A percentile compares a stretch with the other conserved stretches of the same genome.
phyloP scores from a whole-genome alignment of 176 grass and related monocot species.

The Phyllostachys edulis region DNA sequence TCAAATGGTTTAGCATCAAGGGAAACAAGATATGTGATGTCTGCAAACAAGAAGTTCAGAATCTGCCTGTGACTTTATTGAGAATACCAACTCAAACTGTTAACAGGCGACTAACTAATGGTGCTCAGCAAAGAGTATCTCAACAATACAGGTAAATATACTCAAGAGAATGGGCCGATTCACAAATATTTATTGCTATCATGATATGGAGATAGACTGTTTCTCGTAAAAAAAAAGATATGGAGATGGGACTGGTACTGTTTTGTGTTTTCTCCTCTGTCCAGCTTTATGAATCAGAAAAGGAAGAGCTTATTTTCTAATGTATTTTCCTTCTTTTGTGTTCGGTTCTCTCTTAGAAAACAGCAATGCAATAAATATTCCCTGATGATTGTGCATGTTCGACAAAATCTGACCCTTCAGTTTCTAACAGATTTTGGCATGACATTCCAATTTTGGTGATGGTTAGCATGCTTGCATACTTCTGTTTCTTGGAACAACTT shows the following conservation, averaged over 20 bases:
- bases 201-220: neutral
- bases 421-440: constrained; percentile 83
- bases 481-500: constrained; percentile 99
- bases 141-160: constrained; percentile 66
- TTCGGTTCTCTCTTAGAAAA: neutral
- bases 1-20: constrained; percentile 99
- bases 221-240: neutral
- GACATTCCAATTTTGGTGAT: constrained; percentile 95
- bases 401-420: constrained; percentile 30
- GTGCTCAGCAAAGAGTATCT: constrained; percentile 61
- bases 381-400: neutral
- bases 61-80: constrained; percentile 91
- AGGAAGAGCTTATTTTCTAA: neutral
- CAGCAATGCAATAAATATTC: constrained; percentile 8
- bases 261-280: neutral
- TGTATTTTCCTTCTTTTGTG: neutral
- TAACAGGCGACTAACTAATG: constrained; percentile 55
- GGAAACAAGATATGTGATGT: constrained; percentile 98
- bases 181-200: neutral
- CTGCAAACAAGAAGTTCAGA: constrained; percentile 85
- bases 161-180: neutral
- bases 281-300: neutral
- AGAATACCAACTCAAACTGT: constrained; percentile 75
- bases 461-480: constrained; percentile 99
- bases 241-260: neutral